These are phyloP conservation scores for Arctium minus DNA, from an alignment of 129 eudicot species.

Conservation along the genomic window DNA sequence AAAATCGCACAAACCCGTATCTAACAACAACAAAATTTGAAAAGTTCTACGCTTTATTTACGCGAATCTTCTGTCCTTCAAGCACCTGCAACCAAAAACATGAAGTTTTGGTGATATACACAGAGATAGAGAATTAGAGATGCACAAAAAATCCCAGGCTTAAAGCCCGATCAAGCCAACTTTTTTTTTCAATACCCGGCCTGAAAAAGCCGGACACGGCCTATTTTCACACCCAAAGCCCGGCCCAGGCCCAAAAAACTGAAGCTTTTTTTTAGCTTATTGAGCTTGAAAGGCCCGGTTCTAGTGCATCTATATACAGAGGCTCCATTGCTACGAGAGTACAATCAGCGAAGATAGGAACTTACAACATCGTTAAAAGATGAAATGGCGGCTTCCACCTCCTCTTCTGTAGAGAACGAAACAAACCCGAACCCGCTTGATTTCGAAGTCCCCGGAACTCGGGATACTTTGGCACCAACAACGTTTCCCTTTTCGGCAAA, in stretches of 20 bases:
- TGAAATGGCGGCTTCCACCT: slow-evolving; percentile 73
- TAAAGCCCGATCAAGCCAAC: not conserved
- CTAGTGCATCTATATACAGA: not conserved
- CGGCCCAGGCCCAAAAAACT: not conserved
- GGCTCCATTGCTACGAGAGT: not conserved
- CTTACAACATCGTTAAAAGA: slow-evolving; percentile 73
- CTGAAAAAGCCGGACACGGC: not conserved
- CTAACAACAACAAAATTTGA: not conserved
- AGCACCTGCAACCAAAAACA: slow-evolving; percentile 49
- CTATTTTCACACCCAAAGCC: not conserved
- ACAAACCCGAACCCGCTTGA: slow-evolving; percentile 89
- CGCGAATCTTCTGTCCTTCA: slow-evolving; percentile 86
- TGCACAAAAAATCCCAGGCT: not conserved
- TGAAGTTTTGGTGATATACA: not conserved
- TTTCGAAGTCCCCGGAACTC: slow-evolving; percentile 90
- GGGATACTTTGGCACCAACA: slow-evolving; percentile 77
- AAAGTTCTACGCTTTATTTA: slow-evolving; percentile 63
- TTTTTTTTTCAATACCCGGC: not conserved
- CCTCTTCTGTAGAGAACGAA: slow-evolving; percentile 80
- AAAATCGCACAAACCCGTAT: not conserved
- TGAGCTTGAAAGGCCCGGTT: not conserved
- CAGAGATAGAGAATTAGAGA: not conserved
- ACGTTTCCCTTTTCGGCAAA: slow-evolving; percentile 83
- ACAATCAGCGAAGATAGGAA: slow-evolving; percentile 1
- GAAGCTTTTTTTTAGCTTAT: not conserved